Conservation (phyloP, 495 filamentous ascomycete species). For the Daldinia decipiens region DNA sequence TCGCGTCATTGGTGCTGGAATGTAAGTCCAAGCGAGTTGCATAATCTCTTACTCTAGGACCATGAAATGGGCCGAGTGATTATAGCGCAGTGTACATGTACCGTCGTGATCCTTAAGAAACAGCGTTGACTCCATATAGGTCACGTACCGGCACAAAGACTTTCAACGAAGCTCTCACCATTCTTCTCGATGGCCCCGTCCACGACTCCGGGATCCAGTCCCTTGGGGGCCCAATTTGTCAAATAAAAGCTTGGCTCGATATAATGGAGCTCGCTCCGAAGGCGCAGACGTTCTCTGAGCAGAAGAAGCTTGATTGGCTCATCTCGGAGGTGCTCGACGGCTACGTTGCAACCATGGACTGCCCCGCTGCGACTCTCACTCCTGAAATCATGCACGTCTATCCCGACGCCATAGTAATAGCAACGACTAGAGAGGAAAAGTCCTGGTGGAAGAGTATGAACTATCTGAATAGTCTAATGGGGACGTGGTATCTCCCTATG, state of each 20-base stretch:
- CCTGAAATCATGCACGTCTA: conserved; percentile 53
- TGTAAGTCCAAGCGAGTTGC: conserved; percentile 39
- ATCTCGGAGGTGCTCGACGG: conserved; percentile 48
- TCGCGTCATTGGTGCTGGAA: conserved; percentile 50
- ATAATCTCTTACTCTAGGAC: neutral
- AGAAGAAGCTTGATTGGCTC: conserved; percentile 50
- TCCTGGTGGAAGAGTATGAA: conserved; percentile 51
- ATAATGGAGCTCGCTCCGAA: conserved; percentile 49
- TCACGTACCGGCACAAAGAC: conserved; percentile 51
- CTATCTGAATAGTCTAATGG: conserved; percentile 44
- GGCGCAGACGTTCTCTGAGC: conserved; percentile 41
- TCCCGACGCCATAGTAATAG: conserved; percentile 53
- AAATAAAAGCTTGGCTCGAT: conserved; percentile 47
- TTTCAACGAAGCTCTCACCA: conserved; percentile 46
- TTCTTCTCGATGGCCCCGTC: conserved; percentile 47
- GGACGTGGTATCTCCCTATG: conserved; percentile 49
- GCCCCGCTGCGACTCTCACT: conserved; percentile 48
- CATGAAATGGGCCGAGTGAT: neutral
- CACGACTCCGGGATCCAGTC: conserved; percentile 50
- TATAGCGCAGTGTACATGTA: conserved; percentile 3
- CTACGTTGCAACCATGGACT: conserved; percentile 53
- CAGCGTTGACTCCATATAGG: conserved; percentile 39
- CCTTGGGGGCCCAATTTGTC: conserved; percentile 41
- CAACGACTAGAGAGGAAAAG: conserved; percentile 47
- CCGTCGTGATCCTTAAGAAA: neutral